Conservation (phyloP, 2,329 filamentous ascomycete genomes). For the Colletotrichum sp. region DNA sequence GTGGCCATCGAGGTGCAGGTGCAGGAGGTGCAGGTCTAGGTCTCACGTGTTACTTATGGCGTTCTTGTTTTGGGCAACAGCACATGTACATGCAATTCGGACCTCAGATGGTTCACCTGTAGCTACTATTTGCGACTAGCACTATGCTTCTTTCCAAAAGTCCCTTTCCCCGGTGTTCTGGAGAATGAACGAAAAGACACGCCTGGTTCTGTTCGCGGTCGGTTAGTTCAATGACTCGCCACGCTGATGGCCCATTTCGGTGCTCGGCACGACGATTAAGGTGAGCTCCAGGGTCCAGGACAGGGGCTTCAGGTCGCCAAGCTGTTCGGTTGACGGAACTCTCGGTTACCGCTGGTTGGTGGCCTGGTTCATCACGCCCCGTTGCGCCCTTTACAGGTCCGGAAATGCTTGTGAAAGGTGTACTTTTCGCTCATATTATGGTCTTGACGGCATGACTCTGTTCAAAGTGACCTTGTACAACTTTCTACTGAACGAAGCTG, state of each 20-base stretch:
- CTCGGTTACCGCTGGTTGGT: not conserved
- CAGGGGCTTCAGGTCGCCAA: not conserved
- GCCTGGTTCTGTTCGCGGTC: not conserved
- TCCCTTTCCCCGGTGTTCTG: not conserved
- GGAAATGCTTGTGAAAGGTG: not conserved
- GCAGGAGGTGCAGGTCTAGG: not conserved
- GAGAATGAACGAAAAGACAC: not conserved
- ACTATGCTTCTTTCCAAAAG: not conserved
- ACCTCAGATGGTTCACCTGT: not conserved
- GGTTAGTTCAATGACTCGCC: not conserved
- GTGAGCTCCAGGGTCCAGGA: not conserved
- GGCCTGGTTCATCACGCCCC: not conserved
- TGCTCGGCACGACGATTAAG: not conserved
- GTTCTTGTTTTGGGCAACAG: not conserved
- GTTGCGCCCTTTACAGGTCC: not conserved
- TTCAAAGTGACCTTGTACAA: not conserved
- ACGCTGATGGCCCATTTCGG: not conserved
- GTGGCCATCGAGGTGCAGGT: slow-evolving; percentile 8
- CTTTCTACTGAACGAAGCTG: not conserved
- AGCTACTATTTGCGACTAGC: not conserved
- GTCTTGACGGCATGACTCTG: not conserved
- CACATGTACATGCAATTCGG: not conserved
- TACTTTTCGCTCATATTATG: not conserved
- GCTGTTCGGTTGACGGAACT: not conserved
- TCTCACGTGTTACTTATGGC: not conserved